These are phyloP conservation scores for Xylariomycetidae sp. DNA, from an alignment of 2,329 filamentous ascomycete species.

Conservation along the genomic window DNA sequence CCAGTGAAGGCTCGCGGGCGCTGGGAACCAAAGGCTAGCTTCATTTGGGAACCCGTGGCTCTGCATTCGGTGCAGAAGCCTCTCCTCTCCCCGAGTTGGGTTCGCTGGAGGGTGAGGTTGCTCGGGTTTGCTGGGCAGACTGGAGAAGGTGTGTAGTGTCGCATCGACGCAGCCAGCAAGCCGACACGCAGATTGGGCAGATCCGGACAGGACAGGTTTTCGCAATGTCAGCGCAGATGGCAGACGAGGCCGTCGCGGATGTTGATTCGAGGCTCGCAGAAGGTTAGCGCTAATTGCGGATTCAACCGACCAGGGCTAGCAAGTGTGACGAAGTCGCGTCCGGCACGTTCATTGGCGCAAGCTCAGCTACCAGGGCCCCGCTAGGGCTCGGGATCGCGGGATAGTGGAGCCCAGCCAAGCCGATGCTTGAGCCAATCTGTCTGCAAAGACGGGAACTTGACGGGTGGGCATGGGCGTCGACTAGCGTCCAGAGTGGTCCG, in stretches of 20 bases:
- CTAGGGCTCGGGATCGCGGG: constrained; percentile 8
- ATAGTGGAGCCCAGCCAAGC: constrained; percentile 12
- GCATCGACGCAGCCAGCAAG: too few species aligned
- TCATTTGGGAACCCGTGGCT: too few species aligned
- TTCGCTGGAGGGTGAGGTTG: too few species aligned
- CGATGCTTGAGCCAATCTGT: constrained; percentile 21
- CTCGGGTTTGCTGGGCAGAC: too few species aligned
- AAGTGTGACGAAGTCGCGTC: constrained; percentile 22
- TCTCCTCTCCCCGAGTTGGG: too few species aligned
- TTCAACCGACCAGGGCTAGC: constrained; percentile 20
- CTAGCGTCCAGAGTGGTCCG: too few species aligned
- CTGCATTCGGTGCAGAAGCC: too few species aligned
- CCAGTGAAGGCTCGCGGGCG: too few species aligned
- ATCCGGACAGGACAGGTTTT: too few species aligned
- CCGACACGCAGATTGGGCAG: constrained; percentile 4
- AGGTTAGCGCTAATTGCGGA: constrained; percentile 21
- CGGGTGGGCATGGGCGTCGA: too few species aligned
- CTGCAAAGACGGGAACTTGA: constrained; percentile 23
- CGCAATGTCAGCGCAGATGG: background rate
- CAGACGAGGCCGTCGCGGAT: constrained; percentile 2
- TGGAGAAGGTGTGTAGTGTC: too few species aligned
- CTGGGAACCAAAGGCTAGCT: too few species aligned
- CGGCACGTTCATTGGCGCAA: constrained; percentile 20
- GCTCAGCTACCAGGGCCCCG: constrained; percentile 16
- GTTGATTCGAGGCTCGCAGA: constrained; percentile 18